Percentiles rank a stretch among this genome's conserved stretches.
These are phyloP conservation scores for Lyophyllum shimeji DNA, from an alignment of 768 basidiomycete genomes.

Conservation along the genomic window DNA sequence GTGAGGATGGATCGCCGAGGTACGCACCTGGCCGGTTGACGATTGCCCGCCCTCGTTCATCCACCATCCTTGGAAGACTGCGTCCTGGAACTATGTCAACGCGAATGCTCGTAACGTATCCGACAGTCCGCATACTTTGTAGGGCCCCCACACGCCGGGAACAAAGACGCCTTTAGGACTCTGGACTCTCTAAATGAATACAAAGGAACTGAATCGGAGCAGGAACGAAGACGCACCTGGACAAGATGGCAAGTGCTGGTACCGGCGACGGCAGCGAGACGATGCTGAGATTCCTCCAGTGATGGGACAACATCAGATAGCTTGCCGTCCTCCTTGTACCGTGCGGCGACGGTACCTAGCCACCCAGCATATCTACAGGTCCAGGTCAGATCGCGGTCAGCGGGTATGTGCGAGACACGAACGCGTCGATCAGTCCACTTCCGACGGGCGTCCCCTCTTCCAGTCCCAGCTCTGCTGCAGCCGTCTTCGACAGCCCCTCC, in stretches of 20 bases:
- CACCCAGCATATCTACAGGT: constrained; percentile 82
- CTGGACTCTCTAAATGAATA: constrained; percentile 31
- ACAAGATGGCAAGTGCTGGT: constrained; percentile 97
- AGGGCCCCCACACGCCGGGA: constrained; percentile 91
- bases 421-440: constrained; percentile 95
- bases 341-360: constrained; percentile 92
- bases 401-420: constrained; percentile 25
- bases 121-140: constrained; percentile 46
- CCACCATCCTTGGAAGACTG: constrained; percentile 95
- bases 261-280: constrained; percentile 92
- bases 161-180: constrained; percentile 85
- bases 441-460: constrained; percentile 88
- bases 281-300: constrained; percentile 73
- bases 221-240: constrained; percentile 52
- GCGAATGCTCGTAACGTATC: neutral
- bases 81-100: constrained; percentile 51
- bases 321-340: constrained; percentile 53
- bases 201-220: neutral
- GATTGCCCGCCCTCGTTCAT: constrained; percentile 99
- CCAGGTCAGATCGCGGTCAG: neutral
- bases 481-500: constrained; percentile 69
- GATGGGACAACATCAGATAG: constrained; percentile 53
- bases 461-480: constrained; percentile 86
- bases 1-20: neutral
- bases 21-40: constrained; percentile 84